A percentile compares a stretch with the other conserved stretches of the same genome.
These are phyloP conservation scores for Emergomyces africanus DNA, from an alignment of 2,329 filamentous ascomycete species.

Conservation along the genomic window DNA sequence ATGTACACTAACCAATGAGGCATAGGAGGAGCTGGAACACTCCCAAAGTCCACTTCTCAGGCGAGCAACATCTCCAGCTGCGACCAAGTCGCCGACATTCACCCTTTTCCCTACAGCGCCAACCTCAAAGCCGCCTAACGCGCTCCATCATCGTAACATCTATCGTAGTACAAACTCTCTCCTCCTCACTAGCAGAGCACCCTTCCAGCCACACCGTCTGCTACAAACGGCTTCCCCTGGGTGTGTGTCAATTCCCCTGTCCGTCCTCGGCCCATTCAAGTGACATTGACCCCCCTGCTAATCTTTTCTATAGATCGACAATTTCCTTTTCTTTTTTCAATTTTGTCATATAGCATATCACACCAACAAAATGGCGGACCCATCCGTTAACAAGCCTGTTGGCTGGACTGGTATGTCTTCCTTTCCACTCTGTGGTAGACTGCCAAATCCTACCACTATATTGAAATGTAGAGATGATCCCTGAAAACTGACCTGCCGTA, in stretches of 20 bases:
- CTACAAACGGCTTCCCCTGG: background rate
- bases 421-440: background rate
- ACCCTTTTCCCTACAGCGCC: slow-evolving; percentile 26
- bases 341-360: background rate
- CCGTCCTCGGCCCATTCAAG: background rate
- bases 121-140: slow-evolving; percentile 19
- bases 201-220: background rate
- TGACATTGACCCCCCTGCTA: background rate
- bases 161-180: slow-evolving; percentile 11
- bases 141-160: background rate
- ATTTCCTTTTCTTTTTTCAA: background rate
- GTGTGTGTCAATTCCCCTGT: background rate
- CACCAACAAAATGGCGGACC: background rate
- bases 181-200: background rate
- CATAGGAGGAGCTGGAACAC: slow-evolving; percentile 6
- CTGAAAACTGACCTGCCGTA: background rate
- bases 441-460: background rate
- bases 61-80: slow-evolving; percentile 25
- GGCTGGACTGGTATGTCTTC: background rate
- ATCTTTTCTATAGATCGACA: background rate
- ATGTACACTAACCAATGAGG: background rate
- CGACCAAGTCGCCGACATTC: slow-evolving; percentile 25
- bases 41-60: slow-evolving; percentile 14
- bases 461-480: background rate
- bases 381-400: background rate